Base-by-base conservation (phyloP, 1,139 yeast genomes). In the Suhomyces chickasaworum region DNA sequence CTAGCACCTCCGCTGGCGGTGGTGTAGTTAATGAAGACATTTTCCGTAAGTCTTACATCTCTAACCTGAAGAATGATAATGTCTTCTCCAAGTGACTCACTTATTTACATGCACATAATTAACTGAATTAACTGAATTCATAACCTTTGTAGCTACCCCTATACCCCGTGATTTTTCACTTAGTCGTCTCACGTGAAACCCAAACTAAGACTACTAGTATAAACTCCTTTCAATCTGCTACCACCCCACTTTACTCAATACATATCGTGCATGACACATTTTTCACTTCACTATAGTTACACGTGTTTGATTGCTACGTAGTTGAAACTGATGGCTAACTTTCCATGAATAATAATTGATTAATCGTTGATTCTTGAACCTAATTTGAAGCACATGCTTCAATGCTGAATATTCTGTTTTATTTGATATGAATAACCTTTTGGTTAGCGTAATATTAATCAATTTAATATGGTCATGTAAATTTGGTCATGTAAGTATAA, bases 31-130 rank as follows among this genome's bases (percentile, higher is more conserved):
- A 33, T 16, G 59, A 54, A 34, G 62, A 58, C 13, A 50, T 58
- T 45, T 57, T 57, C 45, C 47, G 62, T 30, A 58, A 53, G 42
- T 50, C 58, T n/a, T 57, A 58, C 41, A 46, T 49, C 7, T 41
- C 50, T 7, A 22, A 20, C 20, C 38, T 31, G 21, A 48, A 48
- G 31, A 43, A 39, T 34, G 51, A 48, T 25, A 47, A 48, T 12
- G 47, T 45, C 16, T 45, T 45, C 30, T n/a, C 44, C 31, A 45
- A 45, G 39, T 45, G 41, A 39, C 22, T 20, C 32, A 34, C 22
- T 27, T 39, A 35, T 21, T 30, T 29, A 25, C 42, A 34, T 36
- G 35, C 39, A 27, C 15, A 39, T 22, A 25, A 5, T 15, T 17
- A 16, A 10, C 10, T 16, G 10, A 16, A 37, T 22, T 15, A 18